Percentiles rank a stretch among this genome's conserved stretches.
These are phyloP conservation scores for Brassica nigra DNA, from an alignment of 345 rosid genomes.

Conservation along the genomic window DNA sequence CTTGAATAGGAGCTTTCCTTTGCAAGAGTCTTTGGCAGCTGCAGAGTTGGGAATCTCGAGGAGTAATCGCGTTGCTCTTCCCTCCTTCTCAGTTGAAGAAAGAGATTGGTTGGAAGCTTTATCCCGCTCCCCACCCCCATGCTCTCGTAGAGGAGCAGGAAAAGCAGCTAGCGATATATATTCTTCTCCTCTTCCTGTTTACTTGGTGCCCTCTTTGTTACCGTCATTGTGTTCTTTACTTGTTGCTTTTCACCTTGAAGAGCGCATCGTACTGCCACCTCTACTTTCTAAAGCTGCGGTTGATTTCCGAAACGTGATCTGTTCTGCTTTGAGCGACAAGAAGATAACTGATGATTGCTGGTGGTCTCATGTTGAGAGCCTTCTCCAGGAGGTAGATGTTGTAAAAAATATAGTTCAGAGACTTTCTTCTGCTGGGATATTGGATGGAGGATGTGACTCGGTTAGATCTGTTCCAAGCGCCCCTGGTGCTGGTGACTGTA, in stretches of 20 bases:
- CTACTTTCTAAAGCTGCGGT: constrained; percentile 63
- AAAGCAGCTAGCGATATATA: constrained; percentile 75
- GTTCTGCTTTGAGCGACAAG: constrained; percentile 59
- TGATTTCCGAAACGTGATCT: constrained; percentile 56
- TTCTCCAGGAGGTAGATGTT: constrained; percentile 66
- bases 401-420: constrained; percentile 57
- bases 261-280: constrained; percentile 79
- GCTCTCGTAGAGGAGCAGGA: constrained; percentile 96
- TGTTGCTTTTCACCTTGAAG: constrained; percentile 77
- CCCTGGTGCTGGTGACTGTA: constrained; percentile 43
- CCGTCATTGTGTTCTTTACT: constrained; percentile 68
- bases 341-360: constrained; percentile 57
- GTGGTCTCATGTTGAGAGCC: constrained; percentile 63
- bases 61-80: constrained; percentile 70
- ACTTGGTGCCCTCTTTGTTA: constrained; percentile 79
- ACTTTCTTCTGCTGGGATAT: constrained; percentile 62
- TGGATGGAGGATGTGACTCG: constrained; percentile 53
- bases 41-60: constrained; percentile 59
- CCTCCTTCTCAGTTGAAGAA: constrained; percentile 79
- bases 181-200: constrained; percentile 80
- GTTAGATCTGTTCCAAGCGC: constrained; percentile 44
- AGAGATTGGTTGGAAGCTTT: constrained; percentile 97
- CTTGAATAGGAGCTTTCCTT: constrained; percentile 89
- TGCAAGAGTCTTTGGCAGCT: constrained; percentile 75
- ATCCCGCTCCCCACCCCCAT: constrained; percentile 86